Conservation (phyloP, 805 yeast genomes). For the Spencermartinsiella europaea region DNA sequence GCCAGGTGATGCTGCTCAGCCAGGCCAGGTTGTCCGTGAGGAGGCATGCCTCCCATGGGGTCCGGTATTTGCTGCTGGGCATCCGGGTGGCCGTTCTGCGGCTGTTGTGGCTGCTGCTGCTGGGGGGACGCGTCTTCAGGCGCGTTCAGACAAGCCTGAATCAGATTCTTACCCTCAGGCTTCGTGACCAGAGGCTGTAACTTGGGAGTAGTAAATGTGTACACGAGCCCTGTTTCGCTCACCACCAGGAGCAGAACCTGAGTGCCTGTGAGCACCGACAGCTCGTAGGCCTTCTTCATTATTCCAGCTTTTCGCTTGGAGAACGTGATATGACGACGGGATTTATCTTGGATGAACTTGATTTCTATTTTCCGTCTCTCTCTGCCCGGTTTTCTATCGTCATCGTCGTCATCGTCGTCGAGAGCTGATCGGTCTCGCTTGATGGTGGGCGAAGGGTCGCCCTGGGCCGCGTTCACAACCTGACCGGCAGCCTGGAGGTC, state of each 20-base stretch:
- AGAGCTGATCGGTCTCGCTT: neutral
- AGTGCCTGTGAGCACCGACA: slow-evolving; percentile 94
- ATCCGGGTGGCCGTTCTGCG: slow-evolving; percentile 24
- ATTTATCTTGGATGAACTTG: slow-evolving; percentile 94
- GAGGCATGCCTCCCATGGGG: slow-evolving; percentile 32
- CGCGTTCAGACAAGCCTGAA: slow-evolving; percentile 95
- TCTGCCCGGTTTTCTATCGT: slow-evolving; percentile 37
- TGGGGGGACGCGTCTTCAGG: slow-evolving; percentile 61
- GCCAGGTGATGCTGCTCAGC: slow-evolving; percentile 10
- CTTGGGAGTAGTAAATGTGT: slow-evolving; percentile 98
- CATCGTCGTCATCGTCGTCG: slow-evolving; percentile 47
- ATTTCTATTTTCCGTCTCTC: slow-evolving; percentile 91
- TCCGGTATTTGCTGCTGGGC: slow-evolving; percentile 32
- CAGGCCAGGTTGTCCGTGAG: slow-evolving; percentile 32
- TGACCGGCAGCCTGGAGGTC: neutral
- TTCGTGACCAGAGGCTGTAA: slow-evolving; percentile 96
- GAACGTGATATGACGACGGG: slow-evolving; percentile 95
- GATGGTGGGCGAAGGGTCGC: neutral
- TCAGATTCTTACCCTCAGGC: slow-evolving; percentile 93
- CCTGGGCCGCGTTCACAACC: neutral
- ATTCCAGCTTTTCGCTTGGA: slow-evolving; percentile 98
- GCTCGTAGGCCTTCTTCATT: slow-evolving; percentile 99
- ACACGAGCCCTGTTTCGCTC: slow-evolving; percentile 96
- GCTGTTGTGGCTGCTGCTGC: slow-evolving; percentile 24
- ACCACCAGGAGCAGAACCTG: slow-evolving; percentile 93